phyloP scores from a whole-genome alignment of 768 basidiomycete species.

The Boletellus ananiceps region DNA sequence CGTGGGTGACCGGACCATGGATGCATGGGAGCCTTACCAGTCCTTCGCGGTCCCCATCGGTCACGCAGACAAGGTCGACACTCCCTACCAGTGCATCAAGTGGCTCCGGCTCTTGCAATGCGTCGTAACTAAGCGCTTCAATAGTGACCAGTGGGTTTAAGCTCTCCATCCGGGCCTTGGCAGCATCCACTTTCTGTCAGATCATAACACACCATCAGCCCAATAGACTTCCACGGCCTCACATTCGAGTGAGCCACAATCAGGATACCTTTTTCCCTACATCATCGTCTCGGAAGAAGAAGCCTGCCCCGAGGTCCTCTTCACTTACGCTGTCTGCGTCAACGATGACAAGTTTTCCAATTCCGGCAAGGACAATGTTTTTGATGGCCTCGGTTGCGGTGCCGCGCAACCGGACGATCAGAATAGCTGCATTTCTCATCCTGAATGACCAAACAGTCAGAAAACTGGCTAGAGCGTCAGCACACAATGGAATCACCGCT shows the following conservation, averaged over 20 bases:
- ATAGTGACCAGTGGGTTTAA: slow-evolving; percentile 91
- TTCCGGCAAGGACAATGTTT: slow-evolving; percentile 95
- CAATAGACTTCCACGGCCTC: slow-evolving; percentile 40
- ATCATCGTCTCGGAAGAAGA: slow-evolving; percentile 92
- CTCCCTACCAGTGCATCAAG: slow-evolving; percentile 56
- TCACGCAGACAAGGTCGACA: slow-evolving; percentile 85
- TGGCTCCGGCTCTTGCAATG: slow-evolving; percentile 44
- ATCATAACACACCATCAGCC: slow-evolving; percentile 17
- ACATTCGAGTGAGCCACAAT: not conserved
- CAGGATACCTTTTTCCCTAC: slow-evolving; percentile 75
- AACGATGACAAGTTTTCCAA: slow-evolving; percentile 82
- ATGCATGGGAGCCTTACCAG: slow-evolving; percentile 49
- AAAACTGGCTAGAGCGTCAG: not conserved
- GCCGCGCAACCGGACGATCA: slow-evolving; percentile 74
- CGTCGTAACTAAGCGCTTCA: slow-evolving; percentile 53
- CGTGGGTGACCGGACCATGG: not conserved
- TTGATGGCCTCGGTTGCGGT: slow-evolving; percentile 93
- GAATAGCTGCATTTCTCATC: slow-evolving; percentile 90
- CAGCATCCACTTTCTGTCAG: slow-evolving; percentile 76
- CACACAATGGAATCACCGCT: slow-evolving; percentile 51
- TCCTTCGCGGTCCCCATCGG: slow-evolving; percentile 66
- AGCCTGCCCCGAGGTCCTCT: slow-evolving; percentile 88
- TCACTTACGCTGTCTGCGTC: slow-evolving; percentile 72
- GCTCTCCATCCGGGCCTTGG: slow-evolving; percentile 78
- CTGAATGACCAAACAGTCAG: slow-evolving; percentile 37